Percentiles rank a stretch among this genome's conserved stretches.
phyloP scores from a whole-genome alignment of 805 yeast genomes.

The Maudiozyma barnettii region DNA sequence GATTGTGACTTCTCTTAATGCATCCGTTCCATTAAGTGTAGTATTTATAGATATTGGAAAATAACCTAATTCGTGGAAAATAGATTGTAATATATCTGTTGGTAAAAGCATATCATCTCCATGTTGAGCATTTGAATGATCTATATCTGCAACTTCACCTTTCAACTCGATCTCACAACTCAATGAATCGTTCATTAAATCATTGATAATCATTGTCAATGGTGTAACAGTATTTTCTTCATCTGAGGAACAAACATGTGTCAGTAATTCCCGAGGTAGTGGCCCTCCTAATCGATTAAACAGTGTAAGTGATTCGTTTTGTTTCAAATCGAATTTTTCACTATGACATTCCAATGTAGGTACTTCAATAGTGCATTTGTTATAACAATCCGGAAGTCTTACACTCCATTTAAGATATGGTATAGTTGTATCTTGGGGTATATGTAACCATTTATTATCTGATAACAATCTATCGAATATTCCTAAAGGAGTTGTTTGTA shows the following conservation, averaged over 20 bases:
- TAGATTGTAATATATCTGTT: constrained; percentile 5
- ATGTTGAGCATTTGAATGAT: not conserved
- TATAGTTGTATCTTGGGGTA: constrained; percentile 12
- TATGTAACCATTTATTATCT: constrained; percentile 11
- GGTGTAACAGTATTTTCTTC: constrained; percentile 27
- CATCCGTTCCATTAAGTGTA: constrained; percentile 14
- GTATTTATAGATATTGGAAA: constrained; percentile 17
- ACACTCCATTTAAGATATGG: constrained; percentile 34
- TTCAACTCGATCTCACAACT: constrained; percentile 11
- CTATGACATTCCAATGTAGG: constrained; percentile 16
- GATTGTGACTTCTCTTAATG: constrained; percentile 32
- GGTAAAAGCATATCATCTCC: constrained; percentile 12
- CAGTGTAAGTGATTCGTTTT: constrained; percentile 1
- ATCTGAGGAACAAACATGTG: constrained; percentile 25
- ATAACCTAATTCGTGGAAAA: constrained; percentile 13
- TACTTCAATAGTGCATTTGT: constrained; percentile 22
- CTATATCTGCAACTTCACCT: constrained; percentile 7
- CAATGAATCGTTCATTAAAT: constrained; percentile 15
- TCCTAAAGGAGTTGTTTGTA: not conserved
- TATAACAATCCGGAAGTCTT: constrained; percentile 31
- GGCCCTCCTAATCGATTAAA: constrained; percentile 16
- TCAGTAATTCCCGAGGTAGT: constrained; percentile 18
- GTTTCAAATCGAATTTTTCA: constrained; percentile 5
- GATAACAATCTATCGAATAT: not conserved
- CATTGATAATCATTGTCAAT: constrained; percentile 20